Base-by-base conservation (phyloP, 192 early-diverging fungal genomes). In the Backusella australiensis region DNA sequence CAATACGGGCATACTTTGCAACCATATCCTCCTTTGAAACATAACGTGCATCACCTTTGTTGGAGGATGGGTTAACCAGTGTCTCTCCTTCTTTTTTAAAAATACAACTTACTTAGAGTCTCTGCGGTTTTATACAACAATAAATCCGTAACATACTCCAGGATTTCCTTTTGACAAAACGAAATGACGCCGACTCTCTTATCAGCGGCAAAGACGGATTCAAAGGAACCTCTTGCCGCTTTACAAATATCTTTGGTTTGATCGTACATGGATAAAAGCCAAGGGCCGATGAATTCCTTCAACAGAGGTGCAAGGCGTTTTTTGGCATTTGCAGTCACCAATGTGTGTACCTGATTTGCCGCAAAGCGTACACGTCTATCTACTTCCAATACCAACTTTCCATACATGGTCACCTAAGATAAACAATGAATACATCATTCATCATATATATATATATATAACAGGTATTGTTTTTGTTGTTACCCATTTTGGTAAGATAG, bases 191-290 rank as follows among this genome's bases (percentile, higher is more conserved):
- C 91, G 9, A 82, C 73, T 15, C 85, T 87, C 79, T 98, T 98
- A 46, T 89, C 90, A 39, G 85, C 82, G 5, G 95, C 89, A 78
- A 99, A 99, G 14, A 92, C 94, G 15, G 86, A 78, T 84, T 93
- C 82, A 83, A 94, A 93, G 1, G 94, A 82, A 34, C 89, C 81
- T 11, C 36, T 80, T 15, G 94, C 90, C 1, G 86, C 75, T 69
- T 81, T 83, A 0, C 92, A 85, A 56, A 95, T 91, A 72, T 99
- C 97, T 34, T 89, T 88, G 15, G 89, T 85, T 6, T 90, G 90
- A 81, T 99, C 97, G 81, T 94, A 98, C 69, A 85, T 91, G 26
- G 89, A 85, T 2, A 87, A 88, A 23, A 98, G 78, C 97, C 97
- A 99, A 3, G 93, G 83, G 0, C 91, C 94, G 76, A 96, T 87